Evolutionary conservation across 139 green algal genomes (phyloP), one percentile per base, ranked within the genome.

Genomic region (Chlorella sorokiniana): DNA sequence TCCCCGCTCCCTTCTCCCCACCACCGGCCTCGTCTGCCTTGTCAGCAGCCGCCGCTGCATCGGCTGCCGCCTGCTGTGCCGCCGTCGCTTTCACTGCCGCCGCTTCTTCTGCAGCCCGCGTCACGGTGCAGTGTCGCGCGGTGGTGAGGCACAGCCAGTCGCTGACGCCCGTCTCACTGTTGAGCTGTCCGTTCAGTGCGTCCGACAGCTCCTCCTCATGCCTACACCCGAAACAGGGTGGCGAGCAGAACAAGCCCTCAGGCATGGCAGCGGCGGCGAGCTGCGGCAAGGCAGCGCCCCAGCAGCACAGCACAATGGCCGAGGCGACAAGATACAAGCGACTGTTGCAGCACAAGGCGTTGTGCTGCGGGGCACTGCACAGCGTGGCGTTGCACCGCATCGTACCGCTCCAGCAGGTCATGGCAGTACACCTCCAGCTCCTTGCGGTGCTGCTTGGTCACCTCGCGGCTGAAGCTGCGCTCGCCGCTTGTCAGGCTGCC

Each of bases 391-490:
- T 31, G 61, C 61, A 33, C 10, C 25, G 93, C 90, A 52, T 93
- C 90, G n/a, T 84, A 59, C 51, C 86, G 77, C 70, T 94, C 91
- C 35, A 94, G 23, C 59, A 94, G 35, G 20, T 82, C 69, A 1
- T 83, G 81, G 80, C 91, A 94, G 69, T 84, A 93, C 35, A 85
- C 84, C 25, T 83, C 78, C 54, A 94, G 83, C 40, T 85, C 44
- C 62, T 83, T 61, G 29, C 79, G 70, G 48, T 91, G 81, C 7
- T 79, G 80, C 25, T 85, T 65, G 27, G 48, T 31, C 59, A n/a
- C 22, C 18, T 54, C 18, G 51, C 38, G 35, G 45, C 81, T 29
- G 40, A 41, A 64, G 44, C 40, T 38, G 42, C 65, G 38, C 27
- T 48, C 76, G 64, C 18, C 67, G 11, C 14, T 74, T 33, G n/a